Evolutionary conservation across 2,329 filamentous ascomycete genomes (phyloP), one percentile per base, ranked within the genome.

Genomic region (Talaromyces sp.): DNA sequence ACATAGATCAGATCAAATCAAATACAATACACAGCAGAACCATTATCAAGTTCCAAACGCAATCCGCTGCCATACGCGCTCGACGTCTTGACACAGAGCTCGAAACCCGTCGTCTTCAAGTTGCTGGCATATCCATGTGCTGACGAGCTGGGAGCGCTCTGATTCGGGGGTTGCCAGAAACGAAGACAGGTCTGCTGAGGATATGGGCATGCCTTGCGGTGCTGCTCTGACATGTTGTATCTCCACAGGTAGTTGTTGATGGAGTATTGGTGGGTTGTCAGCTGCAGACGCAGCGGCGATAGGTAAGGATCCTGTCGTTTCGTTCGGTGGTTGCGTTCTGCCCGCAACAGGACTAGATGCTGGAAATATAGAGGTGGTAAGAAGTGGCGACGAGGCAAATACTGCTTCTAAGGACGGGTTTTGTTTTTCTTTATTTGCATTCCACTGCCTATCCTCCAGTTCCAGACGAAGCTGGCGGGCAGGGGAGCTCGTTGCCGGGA

Each of bases 101-200:
- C 75, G 62, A 57, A 80, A 80, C 3, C 59, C 65, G 26, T 78
- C 75, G 27, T 77, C 72, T 31, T 79, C 73, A 1, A 80, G 66
- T 57, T 77, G 69, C 14, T 70, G 64, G 55, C 76, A 78, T 51
- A 80, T 71, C 72, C 76, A 79, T 41, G 71, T 70, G 60, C 75
- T 73, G 10, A 79, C 63, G 10, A 70, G 63, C 1, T 65, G 66
- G 11, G 68, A 66, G 17, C 76, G 71, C 58, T 77, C 73, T 3
- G 65, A 38, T 1, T 66, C 70, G 0, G 74, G 70, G 1, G 65
- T 64, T 7, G 67, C 63, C 0, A 72, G 58, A 50, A 75, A 78
- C 13, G 65, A 56, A 1, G 72, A 65, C 4, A 78, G 60, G 38
- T 75, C 70, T 43, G 66, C 55, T 29, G 67, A 60, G 29, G 41